Evolutionary conservation across 306 rosid species (phyloP), one percentile per base, ranked within the genome.

Genomic region (Urtica urens): DNA sequence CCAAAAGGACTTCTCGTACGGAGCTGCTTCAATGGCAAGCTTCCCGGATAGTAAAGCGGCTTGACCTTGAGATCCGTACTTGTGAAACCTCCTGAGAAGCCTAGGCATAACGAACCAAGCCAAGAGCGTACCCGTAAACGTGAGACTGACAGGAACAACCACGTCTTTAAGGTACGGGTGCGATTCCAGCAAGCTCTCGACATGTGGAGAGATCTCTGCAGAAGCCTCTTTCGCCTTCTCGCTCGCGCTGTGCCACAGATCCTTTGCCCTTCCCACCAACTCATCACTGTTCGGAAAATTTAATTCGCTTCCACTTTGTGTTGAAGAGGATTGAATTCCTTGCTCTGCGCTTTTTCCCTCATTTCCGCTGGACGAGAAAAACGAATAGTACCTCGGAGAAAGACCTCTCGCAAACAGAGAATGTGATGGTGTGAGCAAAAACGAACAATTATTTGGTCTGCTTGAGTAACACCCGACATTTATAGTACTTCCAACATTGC

Each of bases 71-170:
- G 48, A 48, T 11, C 81, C 71, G 68, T 85, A 85, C 64, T 52
- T 77, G 71, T 90, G 87, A 67, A 81, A 63, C 47, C 80, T 85
- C 63, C 85, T 72, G 51, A 85, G 75, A 67, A 90, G 49, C 70
- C 51, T 69, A 60, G 95, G 97, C 95, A 90, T 72, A 70, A 90
- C 78, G 49, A 67, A 10, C 97, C 97, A 84, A 51, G 81, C 97
- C 66, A 84, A 38, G 10, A 90, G 16, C 14, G 92, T 74, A 42
- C 82, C 87, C 48, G 74, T 67, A 38, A 81, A 61, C 17, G 88
- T 74, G 44, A 43, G 45, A 66, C 84, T 67, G 54, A 76, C 86
- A 1, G 92, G 93, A 74, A 75, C 70, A 43, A 79, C 40, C 56
- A 69, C 82, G 49, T 66, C 35, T 28, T 66, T 67, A 21, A 90